phyloP scores from a whole-genome alignment of 371 early-diverging fungal species.

The Zychaea mexicana region DNA sequence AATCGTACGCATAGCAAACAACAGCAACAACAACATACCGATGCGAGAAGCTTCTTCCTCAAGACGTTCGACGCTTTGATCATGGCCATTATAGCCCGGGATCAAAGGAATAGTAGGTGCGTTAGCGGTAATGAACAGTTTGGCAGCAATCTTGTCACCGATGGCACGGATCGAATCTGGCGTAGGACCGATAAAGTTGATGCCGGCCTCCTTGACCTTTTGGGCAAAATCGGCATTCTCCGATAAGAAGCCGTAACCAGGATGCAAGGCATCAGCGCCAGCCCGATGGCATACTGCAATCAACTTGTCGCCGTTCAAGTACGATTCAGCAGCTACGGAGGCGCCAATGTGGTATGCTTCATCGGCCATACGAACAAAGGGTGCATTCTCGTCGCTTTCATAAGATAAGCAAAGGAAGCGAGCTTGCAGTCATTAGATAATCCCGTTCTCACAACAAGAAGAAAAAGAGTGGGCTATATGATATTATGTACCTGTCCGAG shows the following conservation, averaged over 20 bases:
- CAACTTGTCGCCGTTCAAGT: conserved; percentile 68
- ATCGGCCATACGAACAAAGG: conserved; percentile 84
- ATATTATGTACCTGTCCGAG: conserved; percentile 71
- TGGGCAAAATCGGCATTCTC: conserved; percentile 82
- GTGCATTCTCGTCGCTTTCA: conserved; percentile 78
- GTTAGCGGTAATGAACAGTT: conserved; percentile 44
- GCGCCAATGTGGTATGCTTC: conserved; percentile 78
- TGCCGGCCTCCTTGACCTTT: conserved; percentile 64
- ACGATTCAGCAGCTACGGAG: conserved; percentile 72
- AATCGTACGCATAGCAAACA: neutral
- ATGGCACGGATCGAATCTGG: conserved; percentile 84
- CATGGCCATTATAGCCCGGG: conserved; percentile 91
- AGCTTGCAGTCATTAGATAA: too few relatives aligned
- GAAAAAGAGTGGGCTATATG: neutral
- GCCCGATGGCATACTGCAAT: conserved; percentile 57
- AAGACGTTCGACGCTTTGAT: conserved; percentile 54
- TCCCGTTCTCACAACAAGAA: too few relatives aligned
- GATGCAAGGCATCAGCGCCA: conserved; percentile 82
- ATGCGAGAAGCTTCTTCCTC: conserved; percentile 56
- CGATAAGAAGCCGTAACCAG: conserved; percentile 92
- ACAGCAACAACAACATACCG: conserved; percentile 23
- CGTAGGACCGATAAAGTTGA: conserved; percentile 80
- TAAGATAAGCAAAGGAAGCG: neutral
- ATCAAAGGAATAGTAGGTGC: conserved; percentile 83
- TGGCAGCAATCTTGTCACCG: conserved; percentile 96